phyloP scores from a whole-genome alignment of 345 rosid genomes.

The Rubroshorea leprosula region DNA sequence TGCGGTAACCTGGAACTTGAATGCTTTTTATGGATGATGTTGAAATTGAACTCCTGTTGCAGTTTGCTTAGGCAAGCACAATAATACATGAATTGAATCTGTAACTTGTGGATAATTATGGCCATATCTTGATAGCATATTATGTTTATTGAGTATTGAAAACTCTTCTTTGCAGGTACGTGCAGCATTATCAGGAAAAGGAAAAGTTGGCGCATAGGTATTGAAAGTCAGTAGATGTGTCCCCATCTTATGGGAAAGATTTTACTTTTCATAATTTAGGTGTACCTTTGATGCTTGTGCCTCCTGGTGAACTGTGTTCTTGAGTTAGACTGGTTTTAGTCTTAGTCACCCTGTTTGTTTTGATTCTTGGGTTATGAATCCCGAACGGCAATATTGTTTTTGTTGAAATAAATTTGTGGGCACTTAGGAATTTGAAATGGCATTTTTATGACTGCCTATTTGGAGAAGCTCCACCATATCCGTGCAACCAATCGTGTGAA shows the following conservation, averaged over 20 bases:
- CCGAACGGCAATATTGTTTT: neutral
- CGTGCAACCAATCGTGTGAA: too few species aligned
- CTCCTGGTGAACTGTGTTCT: neutral
- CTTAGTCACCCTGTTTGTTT: neutral
- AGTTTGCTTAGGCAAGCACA: too few species aligned
- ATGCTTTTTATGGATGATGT: too few species aligned
- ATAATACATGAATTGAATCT: too few species aligned
- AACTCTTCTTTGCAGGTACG: slow-evolving; percentile 44
- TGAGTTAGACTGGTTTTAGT: neutral
- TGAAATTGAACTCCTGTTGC: too few species aligned
- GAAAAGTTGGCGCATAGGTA: slow-evolving; percentile 44
- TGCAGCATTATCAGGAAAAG: slow-evolving; percentile 32
- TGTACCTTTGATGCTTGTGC: neutral
- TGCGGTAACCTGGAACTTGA: too few species aligned
- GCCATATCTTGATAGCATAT: too few species aligned
- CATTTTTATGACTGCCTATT: too few species aligned
- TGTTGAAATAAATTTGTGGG: neutral
- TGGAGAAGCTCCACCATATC: too few species aligned
- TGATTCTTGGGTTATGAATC: slow-evolving; percentile 3
- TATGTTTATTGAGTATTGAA: too few species aligned
- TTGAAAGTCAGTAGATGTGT: slow-evolving; percentile 8
- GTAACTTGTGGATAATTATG: too few species aligned
- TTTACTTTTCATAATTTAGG: neutral
- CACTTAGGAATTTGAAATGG: too few species aligned
- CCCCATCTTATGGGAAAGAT: neutral